Conservation (phyloP, 768 basidiomycete genomes). For the Tylopilus intermedius region DNA sequence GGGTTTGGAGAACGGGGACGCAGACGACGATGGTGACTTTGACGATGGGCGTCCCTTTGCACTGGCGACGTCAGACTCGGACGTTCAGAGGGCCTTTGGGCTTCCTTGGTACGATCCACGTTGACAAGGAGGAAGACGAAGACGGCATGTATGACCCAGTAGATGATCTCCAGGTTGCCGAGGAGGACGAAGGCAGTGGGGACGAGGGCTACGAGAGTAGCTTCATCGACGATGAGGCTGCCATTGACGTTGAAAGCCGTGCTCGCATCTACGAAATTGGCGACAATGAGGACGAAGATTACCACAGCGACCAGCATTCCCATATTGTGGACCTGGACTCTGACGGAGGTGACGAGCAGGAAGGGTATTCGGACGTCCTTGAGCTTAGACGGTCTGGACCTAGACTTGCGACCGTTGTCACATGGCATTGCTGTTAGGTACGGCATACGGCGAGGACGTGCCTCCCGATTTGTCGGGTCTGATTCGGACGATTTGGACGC, state of each 20-base stretch:
- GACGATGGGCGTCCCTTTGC: constrained; percentile 17
- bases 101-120: constrained; percentile 14
- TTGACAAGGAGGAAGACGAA: constrained; percentile 22
- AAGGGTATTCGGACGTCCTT: background rate
- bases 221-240: constrained; percentile 49
- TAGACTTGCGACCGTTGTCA: background rate
- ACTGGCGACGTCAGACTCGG: constrained; percentile 14
- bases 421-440: background rate
- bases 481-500: constrained; percentile 17
- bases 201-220: constrained; percentile 47
- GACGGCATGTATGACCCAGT: constrained; percentile 2
- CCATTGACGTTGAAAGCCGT: background rate
- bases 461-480: constrained; percentile 14
- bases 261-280: constrained; percentile 26
- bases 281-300: constrained; percentile 12
- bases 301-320: background rate
- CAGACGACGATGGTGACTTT: constrained; percentile 29
- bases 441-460: background rate
- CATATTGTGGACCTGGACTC: constrained; percentile 4
- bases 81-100: constrained; percentile 18
- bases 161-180: constrained; percentile 3
- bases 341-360: constrained; percentile 12
- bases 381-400: background rate
- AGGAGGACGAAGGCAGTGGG: constrained; percentile 22
- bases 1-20: constrained; percentile 31